These are phyloP conservation scores for Pythium volutum DNA, from an alignment of 352 stramenopile genomes.

Conservation along the genomic window DNA sequence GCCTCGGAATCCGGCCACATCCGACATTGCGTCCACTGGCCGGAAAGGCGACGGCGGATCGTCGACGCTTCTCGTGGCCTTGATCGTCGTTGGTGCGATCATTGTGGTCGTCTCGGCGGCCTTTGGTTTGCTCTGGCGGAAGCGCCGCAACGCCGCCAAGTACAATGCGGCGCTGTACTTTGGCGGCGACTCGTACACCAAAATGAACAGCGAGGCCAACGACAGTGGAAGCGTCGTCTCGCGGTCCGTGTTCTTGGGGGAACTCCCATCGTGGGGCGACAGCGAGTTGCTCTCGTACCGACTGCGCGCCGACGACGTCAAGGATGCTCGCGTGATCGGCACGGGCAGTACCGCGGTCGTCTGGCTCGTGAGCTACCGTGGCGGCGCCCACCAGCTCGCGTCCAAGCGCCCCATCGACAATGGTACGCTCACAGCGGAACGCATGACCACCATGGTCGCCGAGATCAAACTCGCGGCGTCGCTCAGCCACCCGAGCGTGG, in stretches of 20 bases:
- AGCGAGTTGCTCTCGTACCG: conserved; percentile 22
- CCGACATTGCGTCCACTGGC: not conserved
- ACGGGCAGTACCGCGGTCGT: conserved; percentile 42
- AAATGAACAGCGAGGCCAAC: not conserved
- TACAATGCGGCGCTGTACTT: not conserved
- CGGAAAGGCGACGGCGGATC: not conserved
- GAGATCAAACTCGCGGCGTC: too few relatives aligned
- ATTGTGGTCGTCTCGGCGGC: not conserved
- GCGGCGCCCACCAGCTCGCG: conserved; percentile 30
- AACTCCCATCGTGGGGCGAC: conserved; percentile 39
- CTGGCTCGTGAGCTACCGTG: conserved; percentile 44
- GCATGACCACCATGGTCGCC: conserved; percentile 36
- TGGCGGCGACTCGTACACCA: not conserved
- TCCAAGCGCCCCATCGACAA: conserved; percentile 44
- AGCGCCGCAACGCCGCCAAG: not conserved
- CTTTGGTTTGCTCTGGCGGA: conserved; percentile 1
- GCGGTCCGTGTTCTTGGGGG: not conserved
- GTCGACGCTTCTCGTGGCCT: not conserved
- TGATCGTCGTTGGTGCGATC: not conserved
- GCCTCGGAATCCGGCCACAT: not conserved
- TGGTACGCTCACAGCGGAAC: conserved; percentile 40
- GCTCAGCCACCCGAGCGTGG: too few relatives aligned
- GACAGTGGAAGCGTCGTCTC: not conserved
- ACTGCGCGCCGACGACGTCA: conserved; percentile 23
- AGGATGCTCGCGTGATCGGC: conserved; percentile 45